Evolutionary conservation across 495 filamentous ascomycete genomes (phyloP).

Genomic region (Aspergillus sparsus): DNA sequence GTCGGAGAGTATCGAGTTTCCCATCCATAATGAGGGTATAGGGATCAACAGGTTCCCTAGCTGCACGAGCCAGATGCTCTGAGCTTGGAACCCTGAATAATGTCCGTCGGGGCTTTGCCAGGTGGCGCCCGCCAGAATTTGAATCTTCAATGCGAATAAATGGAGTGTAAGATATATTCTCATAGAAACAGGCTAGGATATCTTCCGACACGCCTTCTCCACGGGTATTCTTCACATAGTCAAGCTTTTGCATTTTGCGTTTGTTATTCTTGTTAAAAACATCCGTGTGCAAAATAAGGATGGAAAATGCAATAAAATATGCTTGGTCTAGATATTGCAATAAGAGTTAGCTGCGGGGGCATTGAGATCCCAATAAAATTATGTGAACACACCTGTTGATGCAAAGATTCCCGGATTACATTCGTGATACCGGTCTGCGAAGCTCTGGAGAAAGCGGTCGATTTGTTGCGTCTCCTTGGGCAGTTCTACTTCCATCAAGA

Average conservation of each 20-base stretch:
- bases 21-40: slow-evolving; percentile 91
- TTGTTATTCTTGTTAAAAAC: slow-evolving; percentile 99
- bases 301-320: slow-evolving; percentile 96
- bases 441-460: slow-evolving; percentile 87
- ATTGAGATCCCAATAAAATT: background rate
- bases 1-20: slow-evolving; percentile 77
- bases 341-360: slow-evolving; percentile 14
- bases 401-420: slow-evolving; percentile 97
- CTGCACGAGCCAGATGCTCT: slow-evolving; percentile 65
- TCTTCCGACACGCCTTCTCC: slow-evolving; percentile 89
- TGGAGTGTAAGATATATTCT: slow-evolving; percentile 96
- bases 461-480: slow-evolving; percentile 99
- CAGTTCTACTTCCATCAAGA: slow-evolving; percentile 94
- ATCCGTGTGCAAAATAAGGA: slow-evolving; percentile 94
- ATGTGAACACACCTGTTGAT: slow-evolving; percentile 56
- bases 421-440: slow-evolving; percentile 96
- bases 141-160: slow-evolving; percentile 97
- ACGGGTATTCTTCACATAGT: slow-evolving; percentile 93
- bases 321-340: slow-evolving; percentile 67
- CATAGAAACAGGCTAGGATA: slow-evolving; percentile 93
- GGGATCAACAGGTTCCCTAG: slow-evolving; percentile 87
- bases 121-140: slow-evolving; percentile 74
- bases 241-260: slow-evolving; percentile 94
- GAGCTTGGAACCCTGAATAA: slow-evolving; percentile 68
- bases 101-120: slow-evolving; percentile 69